Conservation (phyloP, 2,329 filamentous ascomycete species). For the Thielaviopsis euricoi region DNA sequence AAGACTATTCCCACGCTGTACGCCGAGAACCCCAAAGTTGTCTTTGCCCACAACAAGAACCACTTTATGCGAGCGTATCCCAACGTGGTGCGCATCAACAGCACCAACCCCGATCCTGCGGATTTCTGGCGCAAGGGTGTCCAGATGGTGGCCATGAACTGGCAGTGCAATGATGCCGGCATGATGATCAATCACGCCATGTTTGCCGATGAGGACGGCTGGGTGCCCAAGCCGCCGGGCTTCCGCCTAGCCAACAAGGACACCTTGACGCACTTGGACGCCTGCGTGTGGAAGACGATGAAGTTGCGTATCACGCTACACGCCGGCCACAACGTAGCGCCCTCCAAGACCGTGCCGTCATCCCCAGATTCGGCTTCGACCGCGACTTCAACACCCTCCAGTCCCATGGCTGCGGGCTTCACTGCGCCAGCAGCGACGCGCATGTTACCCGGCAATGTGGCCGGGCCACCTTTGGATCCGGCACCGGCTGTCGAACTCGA, state of each 20-base stretch:
- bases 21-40: slow-evolving; percentile 48
- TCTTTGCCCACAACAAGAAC: slow-evolving; percentile 75
- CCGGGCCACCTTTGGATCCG: neutral
- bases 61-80: slow-evolving; percentile 91
- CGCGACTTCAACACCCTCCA: too few relatives aligned
- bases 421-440: slow-evolving; percentile 16
- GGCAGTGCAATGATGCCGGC: slow-evolving; percentile 85
- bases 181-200: slow-evolving; percentile 97
- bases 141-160: slow-evolving; percentile 96
- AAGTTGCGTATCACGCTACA: slow-evolving; percentile 57
- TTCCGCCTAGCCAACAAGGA: slow-evolving; percentile 39
- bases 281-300: slow-evolving; percentile 35
- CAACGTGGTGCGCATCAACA: slow-evolving; percentile 58
- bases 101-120: slow-evolving; percentile 87
- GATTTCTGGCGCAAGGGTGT: slow-evolving; percentile 86
- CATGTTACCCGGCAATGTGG: neutral
- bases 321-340: slow-evolving; percentile 53
- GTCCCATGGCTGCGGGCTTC: too few relatives aligned
- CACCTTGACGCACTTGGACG: slow-evolving; percentile 26
- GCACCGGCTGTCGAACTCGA: neutral
- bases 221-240: slow-evolving; percentile 67
- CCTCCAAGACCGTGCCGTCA: slow-evolving; percentile 13
- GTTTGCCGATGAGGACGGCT: slow-evolving; percentile 76
- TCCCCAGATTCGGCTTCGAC: too few relatives aligned
- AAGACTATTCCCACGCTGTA: slow-evolving; percentile 47